Conservation (phyloP, 371 early-diverging fungal genomes). For the Enteropsectra breve region DNA sequence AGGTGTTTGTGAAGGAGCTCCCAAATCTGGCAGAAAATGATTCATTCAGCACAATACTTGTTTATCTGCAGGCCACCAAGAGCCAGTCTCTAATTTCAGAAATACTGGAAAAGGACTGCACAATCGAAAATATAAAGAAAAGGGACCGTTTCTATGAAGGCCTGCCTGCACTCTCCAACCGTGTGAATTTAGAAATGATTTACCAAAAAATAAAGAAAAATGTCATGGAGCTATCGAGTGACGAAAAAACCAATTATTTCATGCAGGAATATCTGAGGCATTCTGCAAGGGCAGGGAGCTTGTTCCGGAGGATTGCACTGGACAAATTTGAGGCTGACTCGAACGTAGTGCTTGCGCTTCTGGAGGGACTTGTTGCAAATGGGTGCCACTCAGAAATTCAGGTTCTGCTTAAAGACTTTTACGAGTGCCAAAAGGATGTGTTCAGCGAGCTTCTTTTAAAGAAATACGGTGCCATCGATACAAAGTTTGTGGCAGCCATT, state of each 20-base stretch:
- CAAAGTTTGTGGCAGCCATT: conserved; percentile 10
- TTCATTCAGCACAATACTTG: conserved; percentile 27
- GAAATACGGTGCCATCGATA: neutral
- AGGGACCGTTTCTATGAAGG: conserved; percentile 50
- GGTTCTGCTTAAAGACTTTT: neutral
- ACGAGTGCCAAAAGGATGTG: neutral
- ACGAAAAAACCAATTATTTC: conserved; percentile 45
- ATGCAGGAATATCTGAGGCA: conserved; percentile 38
- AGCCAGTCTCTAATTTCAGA: conserved; percentile 12
- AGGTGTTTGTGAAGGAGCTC: neutral
- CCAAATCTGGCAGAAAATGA: conserved; percentile 14
- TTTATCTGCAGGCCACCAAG: conserved; percentile 12
- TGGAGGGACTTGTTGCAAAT: neutral
- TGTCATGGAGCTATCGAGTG: conserved; percentile 31
- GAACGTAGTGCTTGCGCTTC: neutral
- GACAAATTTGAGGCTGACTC: conserved; percentile 7
- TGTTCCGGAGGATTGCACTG: neutral
- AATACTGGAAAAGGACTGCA: conserved; percentile 16
- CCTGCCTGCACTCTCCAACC: conserved; percentile 23
- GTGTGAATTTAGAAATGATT: conserved; percentile 26
- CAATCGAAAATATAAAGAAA: conserved; percentile 13
- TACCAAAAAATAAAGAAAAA: conserved; percentile 32
- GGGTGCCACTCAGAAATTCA: neutral
- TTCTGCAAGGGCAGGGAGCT: neutral
- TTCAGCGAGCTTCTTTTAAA: conserved; percentile 6